Evolutionary conservation across 116 monocot species (phyloP), one percentile per base, ranked within the genome.

Genomic region (Zostera marina): DNA sequence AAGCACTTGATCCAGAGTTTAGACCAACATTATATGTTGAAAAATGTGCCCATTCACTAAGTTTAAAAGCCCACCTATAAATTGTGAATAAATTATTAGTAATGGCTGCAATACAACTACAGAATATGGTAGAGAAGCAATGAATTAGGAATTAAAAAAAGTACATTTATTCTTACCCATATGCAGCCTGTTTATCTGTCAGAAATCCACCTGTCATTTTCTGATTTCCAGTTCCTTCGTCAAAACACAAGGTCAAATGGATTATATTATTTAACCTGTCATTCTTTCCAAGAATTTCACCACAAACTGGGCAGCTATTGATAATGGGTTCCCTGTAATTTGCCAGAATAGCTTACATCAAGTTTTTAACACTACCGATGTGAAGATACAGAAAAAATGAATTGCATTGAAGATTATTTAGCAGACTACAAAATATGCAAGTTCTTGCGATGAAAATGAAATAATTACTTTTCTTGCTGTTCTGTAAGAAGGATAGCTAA

Each of bases 211-310:
- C 90, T 23, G 96, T 96, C 96, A 96, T 89, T 20, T 78, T 49
- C 67, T 96, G 96, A 73, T 83, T 96, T 70, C 96, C 96, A 63
- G 89, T 96, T 63, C 96, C 96, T 74, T 96, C 96, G 54, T 96
- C 96, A 54, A 96, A 96, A 66, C 96, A 96, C 67, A 96, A 70
- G 38, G 82, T 80, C 74, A 96, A 66, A 72, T 96, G 96, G 57
- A 96, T 85, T 21, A 96, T 72, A 66, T 62, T 81, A 76, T 96
- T 96, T 65, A 96, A 68, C 67, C 72, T 79, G 61, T 83, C 72
- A 56, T 67, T 70, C 20, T 82, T 83, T 3, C 78, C 85, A 80
- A 96, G 85, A 70, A 49, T 59, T 69, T 96, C 96, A 53, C 90
- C 90, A 71, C 96, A 96, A 61, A 96, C 96, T 73, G 96, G 96